Evolutionary conservation across 2,329 filamentous ascomycete species (phyloP).

Genomic region (Claviceps sp.): DNA sequence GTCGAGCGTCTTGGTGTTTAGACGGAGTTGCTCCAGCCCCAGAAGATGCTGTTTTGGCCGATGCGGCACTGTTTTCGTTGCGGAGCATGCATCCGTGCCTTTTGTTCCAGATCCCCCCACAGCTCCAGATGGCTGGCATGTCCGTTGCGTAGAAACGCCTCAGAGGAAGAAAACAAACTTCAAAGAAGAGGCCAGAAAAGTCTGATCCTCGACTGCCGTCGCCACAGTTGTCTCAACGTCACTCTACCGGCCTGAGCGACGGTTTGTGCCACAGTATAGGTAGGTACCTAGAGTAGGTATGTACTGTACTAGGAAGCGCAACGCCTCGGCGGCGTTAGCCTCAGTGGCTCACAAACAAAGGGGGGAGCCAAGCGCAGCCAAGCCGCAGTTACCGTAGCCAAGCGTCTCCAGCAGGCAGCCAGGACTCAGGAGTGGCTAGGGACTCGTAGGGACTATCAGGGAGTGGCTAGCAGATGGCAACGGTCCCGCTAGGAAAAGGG

Average conservation of each 20-base stretch:
- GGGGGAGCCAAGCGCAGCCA: background rate
- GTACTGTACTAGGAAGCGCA: no score
- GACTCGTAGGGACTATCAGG: no score
- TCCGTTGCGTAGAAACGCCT: no score
- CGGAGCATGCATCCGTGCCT: background rate
- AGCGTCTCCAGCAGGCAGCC: background rate
- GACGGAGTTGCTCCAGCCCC: background rate
- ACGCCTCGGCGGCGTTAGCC: background rate
- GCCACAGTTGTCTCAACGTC: background rate
- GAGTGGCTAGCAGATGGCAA: background rate
- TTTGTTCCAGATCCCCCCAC: no score
- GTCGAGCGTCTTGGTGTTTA: background rate
- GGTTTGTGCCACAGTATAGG: background rate
- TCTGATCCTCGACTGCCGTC: background rate
- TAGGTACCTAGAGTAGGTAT: no score
- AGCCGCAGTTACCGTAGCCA: background rate
- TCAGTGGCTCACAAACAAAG: background rate
- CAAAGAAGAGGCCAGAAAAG: background rate
- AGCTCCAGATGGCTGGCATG: no score
- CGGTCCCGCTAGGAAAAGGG: no score
- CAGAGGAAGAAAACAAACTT: no score
- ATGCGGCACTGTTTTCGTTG: background rate
- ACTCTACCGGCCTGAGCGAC: background rate
- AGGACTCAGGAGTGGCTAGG: background rate
- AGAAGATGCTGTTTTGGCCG: conserved; percentile 2